phyloP scores from a whole-genome alignment of 805 yeast species.

The Phaffomyces antillensis region DNA sequence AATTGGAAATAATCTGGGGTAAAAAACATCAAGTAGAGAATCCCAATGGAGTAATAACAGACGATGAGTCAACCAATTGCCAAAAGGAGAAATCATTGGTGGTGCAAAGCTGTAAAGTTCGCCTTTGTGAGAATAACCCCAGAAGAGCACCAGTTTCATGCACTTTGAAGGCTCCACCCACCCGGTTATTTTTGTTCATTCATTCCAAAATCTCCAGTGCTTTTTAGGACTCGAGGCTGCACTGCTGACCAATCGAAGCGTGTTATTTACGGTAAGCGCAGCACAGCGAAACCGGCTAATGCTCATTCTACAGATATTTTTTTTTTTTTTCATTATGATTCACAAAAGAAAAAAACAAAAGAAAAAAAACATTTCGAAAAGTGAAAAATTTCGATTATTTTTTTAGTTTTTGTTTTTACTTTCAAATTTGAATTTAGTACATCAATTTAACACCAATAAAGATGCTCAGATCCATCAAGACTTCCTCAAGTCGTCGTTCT shows the following conservation, averaged over 20 bases:
- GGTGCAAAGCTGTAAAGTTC: too few relatives aligned
- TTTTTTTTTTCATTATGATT: background rate
- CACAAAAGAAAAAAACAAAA: background rate
- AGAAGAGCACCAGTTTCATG: too few relatives aligned
- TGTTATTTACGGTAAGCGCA: background rate
- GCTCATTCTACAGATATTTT: too few relatives aligned
- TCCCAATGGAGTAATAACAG: background rate
- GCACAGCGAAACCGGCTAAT: background rate
- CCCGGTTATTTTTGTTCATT: background rate
- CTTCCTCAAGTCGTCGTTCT: conserved; percentile 16
- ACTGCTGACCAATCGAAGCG: background rate
- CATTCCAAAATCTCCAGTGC: too few relatives aligned
- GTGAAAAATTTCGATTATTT: background rate
- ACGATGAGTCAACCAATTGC: background rate
- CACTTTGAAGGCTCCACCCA: background rate
- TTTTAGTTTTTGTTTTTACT: too few relatives aligned
- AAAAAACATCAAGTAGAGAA: background rate
- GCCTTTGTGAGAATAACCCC: too few relatives aligned
- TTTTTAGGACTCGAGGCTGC: background rate
- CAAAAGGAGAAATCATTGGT: too few relatives aligned
- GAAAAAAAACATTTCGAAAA: background rate
- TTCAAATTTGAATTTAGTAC: too few relatives aligned
- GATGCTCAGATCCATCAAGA: conserved; percentile 8
- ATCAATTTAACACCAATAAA: background rate
- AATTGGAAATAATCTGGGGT: background rate